phyloP scores from a whole-genome alignment of 345 rosid species.

The Lepidium didymum region DNA sequence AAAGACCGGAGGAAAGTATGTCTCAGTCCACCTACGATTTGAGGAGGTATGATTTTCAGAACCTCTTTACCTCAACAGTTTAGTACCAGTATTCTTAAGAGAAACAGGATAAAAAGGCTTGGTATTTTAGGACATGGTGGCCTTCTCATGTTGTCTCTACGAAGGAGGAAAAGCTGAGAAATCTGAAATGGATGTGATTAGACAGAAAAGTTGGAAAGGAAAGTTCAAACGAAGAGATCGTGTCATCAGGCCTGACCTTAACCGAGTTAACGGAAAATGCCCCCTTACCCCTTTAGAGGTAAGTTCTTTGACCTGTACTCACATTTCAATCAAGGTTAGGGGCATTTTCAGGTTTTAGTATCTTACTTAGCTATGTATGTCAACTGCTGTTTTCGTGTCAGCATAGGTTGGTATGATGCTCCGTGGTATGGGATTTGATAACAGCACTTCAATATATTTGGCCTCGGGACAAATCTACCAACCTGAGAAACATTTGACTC shows the following conservation, averaged over 20 bases:
- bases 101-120: background rate
- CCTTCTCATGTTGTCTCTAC: conserved; percentile 88
- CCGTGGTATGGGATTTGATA: conserved; percentile 95
- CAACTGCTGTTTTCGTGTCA: conserved; percentile 39
- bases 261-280: conserved; percentile 82
- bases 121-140: conserved; percentile 80
- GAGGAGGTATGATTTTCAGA: conserved; percentile 64
- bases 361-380: conserved; percentile 3
- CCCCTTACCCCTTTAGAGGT: conserved; percentile 97
- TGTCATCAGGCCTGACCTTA: conserved; percentile 56
- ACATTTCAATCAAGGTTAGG: background rate
- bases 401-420: conserved; percentile 94
- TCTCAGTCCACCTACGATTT: conserved; percentile 82
- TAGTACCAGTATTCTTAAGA: background rate
- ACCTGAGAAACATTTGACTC: conserved; percentile 62
- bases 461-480: conserved; percentile 80
- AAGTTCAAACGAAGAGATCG: conserved; percentile 77
- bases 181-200: conserved; percentile 51
- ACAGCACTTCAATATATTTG: conserved; percentile 67
- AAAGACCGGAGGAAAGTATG: conserved; percentile 62
- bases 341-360: background rate
- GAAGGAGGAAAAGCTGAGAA: conserved; percentile 83
- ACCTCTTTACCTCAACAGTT: background rate
- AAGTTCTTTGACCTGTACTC: background rate
- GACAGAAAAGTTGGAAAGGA: conserved; percentile 75